phyloP scores from a whole-genome alignment of 768 basidiomycete genomes.

The Hypsizygus marmoreus region DNA sequence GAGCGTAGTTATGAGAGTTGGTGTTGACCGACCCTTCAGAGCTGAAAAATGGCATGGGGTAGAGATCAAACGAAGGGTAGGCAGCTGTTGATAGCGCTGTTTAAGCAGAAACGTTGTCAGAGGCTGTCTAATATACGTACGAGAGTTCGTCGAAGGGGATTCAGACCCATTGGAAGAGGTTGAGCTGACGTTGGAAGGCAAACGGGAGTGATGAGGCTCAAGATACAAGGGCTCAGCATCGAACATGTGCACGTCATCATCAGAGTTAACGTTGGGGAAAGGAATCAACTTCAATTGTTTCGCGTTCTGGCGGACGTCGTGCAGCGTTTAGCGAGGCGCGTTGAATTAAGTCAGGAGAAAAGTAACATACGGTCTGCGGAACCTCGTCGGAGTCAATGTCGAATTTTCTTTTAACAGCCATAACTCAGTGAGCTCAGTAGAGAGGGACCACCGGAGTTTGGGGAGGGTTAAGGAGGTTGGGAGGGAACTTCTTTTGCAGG shows the following conservation, averaged over 20 bases:
- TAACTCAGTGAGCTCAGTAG: slow-evolving; percentile 28
- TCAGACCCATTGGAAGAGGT: slow-evolving; percentile 50
- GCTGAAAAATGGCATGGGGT: slow-evolving; percentile 56
- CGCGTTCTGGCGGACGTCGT: slow-evolving; percentile 39
- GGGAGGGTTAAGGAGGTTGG: slow-evolving; percentile 20
- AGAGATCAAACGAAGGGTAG: slow-evolving; percentile 66
- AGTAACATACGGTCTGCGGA: slow-evolving; percentile 45
- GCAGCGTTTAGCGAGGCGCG: slow-evolving; percentile 21
- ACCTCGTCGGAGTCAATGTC: slow-evolving; percentile 58
- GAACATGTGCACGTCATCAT: slow-evolving; percentile 73
- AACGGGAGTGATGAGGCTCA: slow-evolving; percentile 59
- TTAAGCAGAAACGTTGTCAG: slow-evolving; percentile 3
- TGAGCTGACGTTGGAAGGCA: slow-evolving; percentile 68
- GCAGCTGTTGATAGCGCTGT: slow-evolving; percentile 30
- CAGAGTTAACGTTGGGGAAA: slow-evolving; percentile 65
- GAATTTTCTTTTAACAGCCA: slow-evolving; percentile 80
- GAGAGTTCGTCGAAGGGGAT: slow-evolving; percentile 46
- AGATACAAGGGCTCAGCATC: slow-evolving; percentile 60
- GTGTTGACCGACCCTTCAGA: slow-evolving; percentile 47
- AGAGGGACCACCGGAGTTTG: slow-evolving; percentile 13
- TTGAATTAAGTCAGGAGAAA: too few species aligned
- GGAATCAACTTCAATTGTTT: slow-evolving; percentile 78
- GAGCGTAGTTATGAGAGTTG: slow-evolving; percentile 46
- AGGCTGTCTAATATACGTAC: slow-evolving; percentile 36
- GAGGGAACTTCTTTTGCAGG: slow-evolving; percentile 15